Conservation (phyloP, 2,329 filamentous ascomycete genomes). For the Epichloe uncinata region DNA sequence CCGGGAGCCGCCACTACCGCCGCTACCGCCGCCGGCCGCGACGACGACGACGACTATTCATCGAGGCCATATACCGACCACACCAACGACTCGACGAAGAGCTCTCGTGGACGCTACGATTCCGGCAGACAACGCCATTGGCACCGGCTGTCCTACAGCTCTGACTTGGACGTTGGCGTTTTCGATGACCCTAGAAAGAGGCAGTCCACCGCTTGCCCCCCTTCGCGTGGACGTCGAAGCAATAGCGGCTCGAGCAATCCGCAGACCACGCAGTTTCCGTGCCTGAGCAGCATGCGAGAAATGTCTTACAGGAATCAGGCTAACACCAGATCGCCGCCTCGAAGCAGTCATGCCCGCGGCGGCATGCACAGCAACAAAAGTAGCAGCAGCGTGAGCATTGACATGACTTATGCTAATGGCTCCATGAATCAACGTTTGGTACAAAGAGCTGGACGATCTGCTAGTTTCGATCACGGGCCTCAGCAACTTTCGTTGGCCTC, state of each 20-base stretch:
- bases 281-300: constrained; percentile 51
- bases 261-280: constrained; percentile 36
- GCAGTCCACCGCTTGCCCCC: not conserved
- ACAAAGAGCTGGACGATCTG: constrained; percentile 44
- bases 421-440: constrained; percentile 47
- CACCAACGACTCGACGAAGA: constrained; percentile 3
- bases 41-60: constrained; percentile 1
- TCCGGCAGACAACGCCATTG: constrained; percentile 9
- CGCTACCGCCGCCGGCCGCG: constrained; percentile 4
- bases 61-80: constrained; percentile 7
- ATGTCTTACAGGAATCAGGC: constrained; percentile 22
- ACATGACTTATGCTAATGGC: constrained; percentile 44
- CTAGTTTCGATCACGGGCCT: constrained; percentile 58
- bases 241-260: constrained; percentile 71
- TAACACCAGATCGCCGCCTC: constrained; percentile 24
- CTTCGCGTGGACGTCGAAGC: constrained; percentile 52
- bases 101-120: not conserved
- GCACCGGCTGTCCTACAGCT: constrained; percentile 43
- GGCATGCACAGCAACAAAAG: constrained; percentile 60
- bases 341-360: constrained; percentile 34
- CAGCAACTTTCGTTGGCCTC: constrained; percentile 14
- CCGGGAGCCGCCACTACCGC: constrained; percentile 13
- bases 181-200: constrained; percentile 28
- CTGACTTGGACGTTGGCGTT: constrained; percentile 43
- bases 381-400: constrained; percentile 54